Evolutionary conservation across 1,139 yeast species (phyloP), one percentile per base, ranked within the genome.

Genomic region (Petasospora fabianii): DNA sequence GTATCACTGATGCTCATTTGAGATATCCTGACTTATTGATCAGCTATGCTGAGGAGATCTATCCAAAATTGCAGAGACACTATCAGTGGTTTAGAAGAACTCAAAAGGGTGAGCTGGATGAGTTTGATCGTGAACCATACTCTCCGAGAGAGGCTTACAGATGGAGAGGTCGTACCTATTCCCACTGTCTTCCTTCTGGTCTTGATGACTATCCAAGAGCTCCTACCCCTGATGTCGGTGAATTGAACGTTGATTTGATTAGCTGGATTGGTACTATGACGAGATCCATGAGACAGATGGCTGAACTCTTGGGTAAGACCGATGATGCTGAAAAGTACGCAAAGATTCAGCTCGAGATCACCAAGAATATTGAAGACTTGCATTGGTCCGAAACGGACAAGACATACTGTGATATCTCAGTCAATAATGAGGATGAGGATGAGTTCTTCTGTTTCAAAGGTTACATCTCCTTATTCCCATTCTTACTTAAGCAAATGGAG

Each of bases 241-340:
- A 92, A 61, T 68, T 92, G 36, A 86, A 92, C 54, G 92, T 94
- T 20, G 99, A 92, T 58, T 68, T 92, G 42, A 66, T 90, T 37
- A 73, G 95, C 10, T 92, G 99, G 99, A 77, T 92, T 43, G 97
- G 96, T 9, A 80, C 85, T 15, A 87, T 92, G 95, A 77, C 96
- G 0, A 71, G 80, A 48, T 77, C 96, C 0, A 80, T 94, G 79
- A 77, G 76, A 49, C 70, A 76, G 41, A 77, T 92, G 48, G 94
- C 97, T 0, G 68, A 65, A 31, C 62, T 81, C n/a, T 64, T 88
- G 29, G 82, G 72, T 0, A 66, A 73, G 36, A 55, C 61, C 1
- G 79, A 75, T 3, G 97, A 88, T 54, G 73, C 72, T 9, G 56
- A 56, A 18, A 59, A 61, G 36, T 90, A 77, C 55, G 55, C 65